These are phyloP conservation scores for Mycena vitilis DNA, from an alignment of 768 basidiomycete genomes.

Conservation along the genomic window DNA sequence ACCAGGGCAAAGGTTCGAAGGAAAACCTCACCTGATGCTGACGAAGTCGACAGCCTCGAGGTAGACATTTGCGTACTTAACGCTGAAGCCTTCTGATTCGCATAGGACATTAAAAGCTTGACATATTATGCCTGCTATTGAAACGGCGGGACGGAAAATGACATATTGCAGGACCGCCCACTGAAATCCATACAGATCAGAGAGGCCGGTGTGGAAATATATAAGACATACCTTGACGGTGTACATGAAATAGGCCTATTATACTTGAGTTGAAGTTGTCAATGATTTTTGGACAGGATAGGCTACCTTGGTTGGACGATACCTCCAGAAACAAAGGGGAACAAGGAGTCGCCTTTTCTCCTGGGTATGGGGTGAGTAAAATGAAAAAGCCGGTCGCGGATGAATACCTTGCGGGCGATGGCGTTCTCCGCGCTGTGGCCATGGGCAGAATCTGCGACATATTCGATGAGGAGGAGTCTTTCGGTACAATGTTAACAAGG, in stretches of 20 bases:
- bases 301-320: constrained; percentile 80
- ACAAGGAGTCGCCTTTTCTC: constrained; percentile 73
- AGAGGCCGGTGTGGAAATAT: too few relatives aligned
- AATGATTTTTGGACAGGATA: not conserved
- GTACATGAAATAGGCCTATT: constrained; percentile 81
- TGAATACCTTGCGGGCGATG: constrained; percentile 71
- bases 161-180: constrained; percentile 94
- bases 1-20: not conserved
- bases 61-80: constrained; percentile 75
- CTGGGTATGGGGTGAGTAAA: not conserved
- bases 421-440: constrained; percentile 75
- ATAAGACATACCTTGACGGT: too few relatives aligned
- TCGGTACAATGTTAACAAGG: constrained; percentile 44
- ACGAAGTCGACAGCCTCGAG: constrained; percentile 80
- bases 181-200: too few relatives aligned
- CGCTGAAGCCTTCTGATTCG: constrained; percentile 66
- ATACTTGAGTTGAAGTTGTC: not conserved
- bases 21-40: constrained; percentile 74
- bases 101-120: constrained; percentile 78
- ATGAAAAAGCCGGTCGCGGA: too few relatives aligned
- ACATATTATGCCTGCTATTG: constrained; percentile 84
- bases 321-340: constrained; percentile 86
- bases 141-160: constrained; percentile 72
- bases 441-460: constrained; percentile 76
- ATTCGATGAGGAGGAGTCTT: constrained; percentile 80